These are phyloP conservation scores for Lachancea sp. DNA, from an alignment of 805 yeast species.

Conservation along the genomic window DNA sequence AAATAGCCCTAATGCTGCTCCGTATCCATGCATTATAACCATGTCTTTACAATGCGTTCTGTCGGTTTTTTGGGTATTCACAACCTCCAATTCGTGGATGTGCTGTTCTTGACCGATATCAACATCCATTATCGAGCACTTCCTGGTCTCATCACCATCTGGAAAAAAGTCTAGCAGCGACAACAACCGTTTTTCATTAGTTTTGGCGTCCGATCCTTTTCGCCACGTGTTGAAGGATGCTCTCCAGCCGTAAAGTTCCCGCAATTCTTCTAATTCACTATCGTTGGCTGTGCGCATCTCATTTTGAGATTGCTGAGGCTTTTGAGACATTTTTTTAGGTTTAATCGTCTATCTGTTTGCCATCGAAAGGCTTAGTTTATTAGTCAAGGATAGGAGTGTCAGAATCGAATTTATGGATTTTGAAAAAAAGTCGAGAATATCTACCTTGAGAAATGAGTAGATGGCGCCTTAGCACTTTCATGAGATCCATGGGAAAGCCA, in stretches of 20 bases:
- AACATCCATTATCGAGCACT: conserved; percentile 46
- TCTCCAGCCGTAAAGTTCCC: conserved; percentile 18
- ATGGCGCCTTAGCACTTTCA: too few relatives aligned
- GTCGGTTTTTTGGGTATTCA: conserved; percentile 60
- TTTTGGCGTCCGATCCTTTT: conserved; percentile 29
- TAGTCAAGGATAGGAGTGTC: too few relatives aligned
- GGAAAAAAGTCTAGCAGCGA: conserved; percentile 56
- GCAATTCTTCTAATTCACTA: conserved; percentile 4
- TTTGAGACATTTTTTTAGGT: background rate
- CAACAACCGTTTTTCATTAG: conserved; percentile 46
- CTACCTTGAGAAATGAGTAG: too few relatives aligned
- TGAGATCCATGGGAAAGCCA: too few relatives aligned
- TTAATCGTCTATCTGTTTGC: too few relatives aligned
- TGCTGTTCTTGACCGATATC: conserved; percentile 43
- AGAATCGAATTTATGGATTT: too few relatives aligned
- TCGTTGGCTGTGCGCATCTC: background rate
- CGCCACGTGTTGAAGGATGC: conserved; percentile 42
- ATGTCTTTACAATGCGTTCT: conserved; percentile 51
- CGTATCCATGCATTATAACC: conserved; percentile 88
- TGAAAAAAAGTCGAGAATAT: too few relatives aligned
- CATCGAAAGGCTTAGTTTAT: too few relatives aligned
- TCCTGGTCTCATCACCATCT: conserved; percentile 42
- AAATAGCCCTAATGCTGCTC: conserved; percentile 87
- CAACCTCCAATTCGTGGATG: conserved; percentile 69
- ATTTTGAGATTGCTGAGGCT: background rate